A percentile compares a stretch with the other conserved stretches of the same genome.
phyloP scores from a whole-genome alignment of 1,139 yeast species.

The Spencermartinsiella ligniputridi region DNA sequence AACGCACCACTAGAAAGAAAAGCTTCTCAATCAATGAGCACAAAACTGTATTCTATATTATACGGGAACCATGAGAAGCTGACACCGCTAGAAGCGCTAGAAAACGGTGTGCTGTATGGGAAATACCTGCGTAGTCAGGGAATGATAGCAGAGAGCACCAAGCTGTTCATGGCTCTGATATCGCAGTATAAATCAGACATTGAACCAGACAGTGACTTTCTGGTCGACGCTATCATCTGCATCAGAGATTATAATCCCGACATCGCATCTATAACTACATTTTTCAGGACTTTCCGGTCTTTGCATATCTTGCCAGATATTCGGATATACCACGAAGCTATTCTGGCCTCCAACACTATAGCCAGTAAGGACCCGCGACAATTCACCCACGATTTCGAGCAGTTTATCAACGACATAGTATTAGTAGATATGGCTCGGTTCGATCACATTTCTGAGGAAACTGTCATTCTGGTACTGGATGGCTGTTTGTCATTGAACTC shows the following conservation, averaged over 20 bases:
- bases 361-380: background rate
- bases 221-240: background rate
- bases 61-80: conserved; percentile 2
- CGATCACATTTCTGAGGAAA: conserved; percentile 11
- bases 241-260: conserved; percentile 9
- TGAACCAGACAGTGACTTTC: conserved; percentile 3
- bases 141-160: conserved; percentile 19
- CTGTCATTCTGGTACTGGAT: conserved; percentile 22
- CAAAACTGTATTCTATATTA: conserved; percentile 21
- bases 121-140: conserved; percentile 19
- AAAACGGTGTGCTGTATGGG: conserved; percentile 22
- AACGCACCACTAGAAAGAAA: background rate
- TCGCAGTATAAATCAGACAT: conserved; percentile 8
- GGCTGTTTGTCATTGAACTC: conserved; percentile 19
- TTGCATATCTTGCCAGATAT: background rate
- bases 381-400: conserved; percentile 5
- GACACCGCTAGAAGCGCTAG: conserved; percentile 11
- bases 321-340: conserved; percentile 4
- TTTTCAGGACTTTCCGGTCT: conserved; percentile 4
- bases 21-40: conserved; percentile 1
- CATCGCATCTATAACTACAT: conserved; percentile 8
- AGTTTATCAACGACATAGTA: conserved; percentile 9
- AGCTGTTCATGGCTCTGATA: conserved; percentile 18
- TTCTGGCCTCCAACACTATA: background rate
- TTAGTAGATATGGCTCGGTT: conserved; percentile 8